Evolutionary conservation across 2,329 filamentous ascomycete species (phyloP).

Genomic region (Helotiales sp.): DNA sequence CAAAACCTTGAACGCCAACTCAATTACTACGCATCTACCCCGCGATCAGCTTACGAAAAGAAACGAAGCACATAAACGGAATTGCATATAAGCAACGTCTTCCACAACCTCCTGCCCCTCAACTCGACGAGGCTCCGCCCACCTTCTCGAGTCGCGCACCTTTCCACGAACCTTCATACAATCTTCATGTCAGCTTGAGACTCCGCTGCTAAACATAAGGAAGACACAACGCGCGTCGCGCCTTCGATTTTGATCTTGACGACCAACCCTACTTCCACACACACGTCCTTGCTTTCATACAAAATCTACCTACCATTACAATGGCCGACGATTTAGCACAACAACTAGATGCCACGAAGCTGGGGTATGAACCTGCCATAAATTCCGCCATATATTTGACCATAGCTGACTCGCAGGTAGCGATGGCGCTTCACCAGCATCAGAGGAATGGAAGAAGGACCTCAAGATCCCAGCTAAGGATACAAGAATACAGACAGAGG

Average conservation of each 20-base stretch:
- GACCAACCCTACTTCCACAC: not conserved
- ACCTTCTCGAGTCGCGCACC: constrained; percentile 6
- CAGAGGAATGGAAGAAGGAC: constrained; percentile 72
- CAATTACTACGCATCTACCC: constrained; percentile 13
- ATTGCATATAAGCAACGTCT: constrained; percentile 2
- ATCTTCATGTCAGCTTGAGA: constrained; percentile 17
- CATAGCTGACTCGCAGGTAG: constrained; percentile 47
- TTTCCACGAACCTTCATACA: constrained; percentile 1
- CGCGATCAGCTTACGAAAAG: not conserved
- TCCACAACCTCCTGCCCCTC: constrained; percentile 20
- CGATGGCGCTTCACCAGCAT: constrained; percentile 37
- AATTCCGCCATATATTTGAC: constrained; percentile 24
- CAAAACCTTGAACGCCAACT: constrained; percentile 19
- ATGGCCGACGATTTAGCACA: constrained; percentile 52
- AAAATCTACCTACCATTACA: constrained; percentile 22
- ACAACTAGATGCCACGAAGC: constrained; percentile 55
- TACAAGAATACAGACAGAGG: constrained; percentile 78
- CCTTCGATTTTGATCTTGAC: not conserved
- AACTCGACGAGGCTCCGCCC: constrained; percentile 14
- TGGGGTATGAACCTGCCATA: constrained; percentile 40
- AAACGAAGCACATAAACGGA: constrained; percentile 9
- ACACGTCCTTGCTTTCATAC: not conserved
- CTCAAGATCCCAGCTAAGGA: constrained; percentile 74
- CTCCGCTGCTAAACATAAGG: not conserved
- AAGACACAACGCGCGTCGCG: not conserved